phyloP scores from a whole-genome alignment of 2,329 filamentous ascomycete genomes.

The Mycogone perniciosa region DNA sequence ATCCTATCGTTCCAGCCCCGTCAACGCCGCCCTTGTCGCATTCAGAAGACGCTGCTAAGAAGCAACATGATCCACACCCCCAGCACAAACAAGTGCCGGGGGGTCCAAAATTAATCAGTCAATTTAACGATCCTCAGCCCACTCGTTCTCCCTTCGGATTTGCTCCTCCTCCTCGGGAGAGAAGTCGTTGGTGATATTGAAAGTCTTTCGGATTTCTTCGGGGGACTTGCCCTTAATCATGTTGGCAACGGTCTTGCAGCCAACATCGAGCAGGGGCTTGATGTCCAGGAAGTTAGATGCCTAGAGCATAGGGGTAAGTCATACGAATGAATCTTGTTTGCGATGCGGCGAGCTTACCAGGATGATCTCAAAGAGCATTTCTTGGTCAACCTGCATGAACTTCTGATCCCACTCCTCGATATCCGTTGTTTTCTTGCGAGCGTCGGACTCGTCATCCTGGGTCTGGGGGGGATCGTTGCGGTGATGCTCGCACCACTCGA shows the following conservation, averaged over 20 bases:
- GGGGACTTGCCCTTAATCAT: conserved; percentile 99
- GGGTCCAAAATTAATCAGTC: not conserved
- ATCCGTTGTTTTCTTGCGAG: conserved; percentile 95
- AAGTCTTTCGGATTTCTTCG: conserved; percentile 98
- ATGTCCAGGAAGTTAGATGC: conserved; percentile 99
- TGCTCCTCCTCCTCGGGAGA: conserved; percentile 98
- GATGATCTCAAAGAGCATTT: conserved; percentile 99
- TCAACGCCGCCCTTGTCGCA: conserved; percentile 17
- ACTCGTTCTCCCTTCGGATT: conserved; percentile 86
- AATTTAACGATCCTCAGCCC: conserved; percentile 72
- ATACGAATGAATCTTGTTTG: not conserved
- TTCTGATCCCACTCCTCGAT: conserved; percentile 99
- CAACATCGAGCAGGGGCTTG: conserved; percentile 94
- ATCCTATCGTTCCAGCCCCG: conserved; percentile 13
- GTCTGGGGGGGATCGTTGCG: conserved; percentile 76
- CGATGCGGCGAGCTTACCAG: conserved; percentile 54
- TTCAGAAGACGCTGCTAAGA: conserved; percentile 1
- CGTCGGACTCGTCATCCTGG: conserved; percentile 85
- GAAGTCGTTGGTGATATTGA: conserved; percentile 99
- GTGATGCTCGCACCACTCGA: conserved; percentile 98
- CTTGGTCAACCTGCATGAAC: conserved; percentile 99
- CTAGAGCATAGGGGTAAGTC: conserved; percentile 37
- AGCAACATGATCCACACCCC: conserved; percentile 1
- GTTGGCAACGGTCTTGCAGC: conserved; percentile 98
- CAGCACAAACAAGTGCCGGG: not conserved